Evolutionary conservation across 2,329 filamentous ascomycete genomes (phyloP).

Genomic region (Penicillium sp.): DNA sequence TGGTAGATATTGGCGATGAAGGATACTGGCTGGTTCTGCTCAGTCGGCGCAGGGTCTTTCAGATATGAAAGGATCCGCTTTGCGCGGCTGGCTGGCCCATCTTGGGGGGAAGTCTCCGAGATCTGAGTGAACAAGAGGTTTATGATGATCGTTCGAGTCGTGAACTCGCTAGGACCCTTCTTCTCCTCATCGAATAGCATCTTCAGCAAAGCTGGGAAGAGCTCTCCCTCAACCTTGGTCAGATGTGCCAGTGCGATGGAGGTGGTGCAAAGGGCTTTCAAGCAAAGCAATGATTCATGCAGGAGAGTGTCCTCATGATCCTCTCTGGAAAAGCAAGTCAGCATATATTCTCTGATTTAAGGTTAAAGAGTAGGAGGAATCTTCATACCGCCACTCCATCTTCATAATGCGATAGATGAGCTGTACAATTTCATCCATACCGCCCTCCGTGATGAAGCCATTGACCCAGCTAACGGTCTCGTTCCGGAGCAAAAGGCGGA

Average conservation of each 20-base stretch:
- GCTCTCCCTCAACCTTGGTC: conserved; percentile 69
- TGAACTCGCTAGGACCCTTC: conserved; percentile 96
- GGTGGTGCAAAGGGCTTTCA: conserved; percentile 93
- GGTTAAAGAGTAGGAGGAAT: not conserved
- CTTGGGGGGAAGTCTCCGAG: conserved; percentile 59
- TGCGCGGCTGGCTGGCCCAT: conserved; percentile 64
- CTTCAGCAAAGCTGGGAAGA: conserved; percentile 80
- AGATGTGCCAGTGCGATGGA: conserved; percentile 80
- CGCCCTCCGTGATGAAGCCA: conserved; percentile 80
- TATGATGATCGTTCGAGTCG: conserved; percentile 84
- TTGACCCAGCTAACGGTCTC: conserved; percentile 97
- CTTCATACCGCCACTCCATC: conserved; percentile 83
- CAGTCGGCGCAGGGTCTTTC: conserved; percentile 71
- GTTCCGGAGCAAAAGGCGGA: conserved; percentile 82
- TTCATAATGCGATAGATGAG: conserved; percentile 89
- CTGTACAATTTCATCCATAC: conserved; percentile 86
- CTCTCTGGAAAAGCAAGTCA: conserved; percentile 58
- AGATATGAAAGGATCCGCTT: conserved; percentile 74
- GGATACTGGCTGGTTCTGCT: conserved; percentile 70
- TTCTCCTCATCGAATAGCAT: conserved; percentile 98
- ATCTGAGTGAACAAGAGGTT: conserved; percentile 88
- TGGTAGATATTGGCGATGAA: conserved; percentile 90
- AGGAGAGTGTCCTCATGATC: conserved; percentile 92
- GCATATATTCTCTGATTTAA: not conserved
- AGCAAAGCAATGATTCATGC: conserved; percentile 85